Evolutionary conservation across 352 stramenopile genomes (phyloP), one percentile per base, ranked within the genome.

Genomic region (Globisporangium middletonii): DNA sequence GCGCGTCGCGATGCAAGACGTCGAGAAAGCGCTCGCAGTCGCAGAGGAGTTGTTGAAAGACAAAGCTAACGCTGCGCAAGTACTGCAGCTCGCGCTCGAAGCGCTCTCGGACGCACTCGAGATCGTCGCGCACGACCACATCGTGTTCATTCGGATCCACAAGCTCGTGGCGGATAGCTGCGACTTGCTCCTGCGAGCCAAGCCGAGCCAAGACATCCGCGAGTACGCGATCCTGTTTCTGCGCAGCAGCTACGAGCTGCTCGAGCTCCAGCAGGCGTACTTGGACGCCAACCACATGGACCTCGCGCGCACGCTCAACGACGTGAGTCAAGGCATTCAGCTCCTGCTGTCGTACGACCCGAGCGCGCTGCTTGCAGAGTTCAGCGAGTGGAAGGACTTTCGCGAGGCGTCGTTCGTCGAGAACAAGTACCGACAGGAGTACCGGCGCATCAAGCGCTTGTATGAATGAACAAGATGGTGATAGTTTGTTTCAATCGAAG

Each of bases 311-410:
- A 97, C 92, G 33, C 75, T 94, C 35, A 92, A 97, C 51, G 94
- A 98, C 53, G 79, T 98, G 55, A 94, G 89, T 27, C 88, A 97
- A 50, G 86, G 77, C 26, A 95, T 98, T 54, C 78, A 95, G 55
- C 62, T 97, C 35, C 69, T 98, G 58, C 69, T 98, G 9, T 94
- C 86, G 9, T 80, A 87, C 55, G 80, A 95, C 43, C 76, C 86
- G 12, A 88, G 89, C 50, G 75, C 86, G 57, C 69, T 98, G 50
- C 73, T 96, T 23, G 73, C 87, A 12, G 83, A 94, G 55, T 88
- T 97, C 27, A 67, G 81, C 0, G 87, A 92, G 57, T 94, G 90
- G 77, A 75, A 78, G 57, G 88, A 88, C 51, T 92, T 98, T 43
- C 79, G 85, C 18, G 71, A 95, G 37, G 95, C 90, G 15, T 97